These are phyloP conservation scores for Suhomyces taliae DNA, from an alignment of 1,139 yeast genomes.

Conservation along the genomic window DNA sequence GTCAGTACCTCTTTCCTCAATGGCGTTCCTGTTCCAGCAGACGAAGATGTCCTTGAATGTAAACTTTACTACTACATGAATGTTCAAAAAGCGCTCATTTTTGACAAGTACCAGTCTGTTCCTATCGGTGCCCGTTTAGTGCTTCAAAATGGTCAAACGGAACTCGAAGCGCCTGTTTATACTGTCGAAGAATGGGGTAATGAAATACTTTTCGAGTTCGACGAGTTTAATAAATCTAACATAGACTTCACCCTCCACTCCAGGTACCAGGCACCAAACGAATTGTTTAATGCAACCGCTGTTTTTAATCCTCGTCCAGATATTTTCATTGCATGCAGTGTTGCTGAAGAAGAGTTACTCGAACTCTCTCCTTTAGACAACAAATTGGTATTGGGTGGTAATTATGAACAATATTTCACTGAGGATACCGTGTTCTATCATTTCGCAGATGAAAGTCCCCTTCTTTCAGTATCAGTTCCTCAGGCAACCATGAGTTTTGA, in stretches of 20 bases:
- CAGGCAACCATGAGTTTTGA: constrained; percentile 20
- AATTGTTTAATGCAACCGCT: constrained; percentile 6
- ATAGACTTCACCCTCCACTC: constrained; percentile 36
- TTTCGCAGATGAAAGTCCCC: constrained; percentile 11
- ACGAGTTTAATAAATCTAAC: constrained; percentile 9
- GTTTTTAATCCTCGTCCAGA: constrained; percentile 22
- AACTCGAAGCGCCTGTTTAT: constrained; percentile 47
- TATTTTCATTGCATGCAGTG: constrained; percentile 36
- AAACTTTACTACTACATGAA: constrained; percentile 34
- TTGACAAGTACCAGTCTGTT: constrained; percentile 40
- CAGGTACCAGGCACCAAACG: constrained; percentile 38
- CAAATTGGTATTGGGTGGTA: constrained; percentile 31
- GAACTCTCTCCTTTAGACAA: constrained; percentile 41
- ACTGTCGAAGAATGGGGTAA: constrained; percentile 42
- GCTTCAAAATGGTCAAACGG: constrained; percentile 33
- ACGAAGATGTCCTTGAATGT: constrained; percentile 31
- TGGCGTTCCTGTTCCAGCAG: constrained; percentile 7
- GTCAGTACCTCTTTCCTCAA: constrained; percentile 21
- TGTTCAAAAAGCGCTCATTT: constrained; percentile 35
- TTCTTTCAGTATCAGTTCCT: constrained; percentile 20
- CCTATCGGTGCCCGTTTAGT: constrained; percentile 28
- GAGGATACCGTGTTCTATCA: constrained; percentile 46
- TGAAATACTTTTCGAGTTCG: constrained; percentile 36
- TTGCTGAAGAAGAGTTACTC: constrained; percentile 27
- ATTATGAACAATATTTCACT: constrained; percentile 40